phyloP scores from a whole-genome alignment of 768 basidiomycete species.

The Mycena floridula region DNA sequence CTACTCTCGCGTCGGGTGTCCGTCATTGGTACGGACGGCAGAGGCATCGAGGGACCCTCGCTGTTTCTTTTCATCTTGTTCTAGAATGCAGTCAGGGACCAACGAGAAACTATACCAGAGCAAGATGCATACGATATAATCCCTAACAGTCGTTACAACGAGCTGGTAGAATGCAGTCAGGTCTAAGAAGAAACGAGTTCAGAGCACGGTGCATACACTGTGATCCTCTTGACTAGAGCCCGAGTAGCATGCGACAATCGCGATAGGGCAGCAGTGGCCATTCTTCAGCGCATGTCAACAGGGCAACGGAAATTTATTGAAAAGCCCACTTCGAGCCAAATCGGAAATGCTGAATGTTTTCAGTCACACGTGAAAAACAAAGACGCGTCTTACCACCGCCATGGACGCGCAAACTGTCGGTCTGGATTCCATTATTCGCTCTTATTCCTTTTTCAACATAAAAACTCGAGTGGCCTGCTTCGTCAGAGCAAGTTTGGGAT shows the following conservation, averaged over 20 bases:
- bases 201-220: conserved; percentile 38
- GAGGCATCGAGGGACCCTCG: conserved; percentile 16
- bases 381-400: conserved; percentile 70
- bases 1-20: no score
- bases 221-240: conserved; percentile 81
- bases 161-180: conserved; percentile 33
- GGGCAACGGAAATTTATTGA: conserved; percentile 1
- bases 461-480: conserved; percentile 44
- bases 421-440: conserved; percentile 67
- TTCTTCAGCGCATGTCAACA: conserved; percentile 39
- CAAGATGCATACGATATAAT: conserved; percentile 63
- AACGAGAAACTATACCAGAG: background rate
- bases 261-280: conserved; percentile 79
- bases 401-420: conserved; percentile 55
- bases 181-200: background rate
- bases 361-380: background rate
- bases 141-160: conserved; percentile 57
- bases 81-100: background rate
- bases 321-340: conserved; percentile 68
- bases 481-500: background rate
- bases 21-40: conserved; percentile 28
- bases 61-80: conserved; percentile 46
- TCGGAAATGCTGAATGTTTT: conserved; percentile 66
- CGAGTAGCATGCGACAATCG: conserved; percentile 71
- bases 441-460: conserved; percentile 86